Base-by-base conservation (phyloP, 139 green algal genomes). In the Chlamydomonas eustigma region DNA sequence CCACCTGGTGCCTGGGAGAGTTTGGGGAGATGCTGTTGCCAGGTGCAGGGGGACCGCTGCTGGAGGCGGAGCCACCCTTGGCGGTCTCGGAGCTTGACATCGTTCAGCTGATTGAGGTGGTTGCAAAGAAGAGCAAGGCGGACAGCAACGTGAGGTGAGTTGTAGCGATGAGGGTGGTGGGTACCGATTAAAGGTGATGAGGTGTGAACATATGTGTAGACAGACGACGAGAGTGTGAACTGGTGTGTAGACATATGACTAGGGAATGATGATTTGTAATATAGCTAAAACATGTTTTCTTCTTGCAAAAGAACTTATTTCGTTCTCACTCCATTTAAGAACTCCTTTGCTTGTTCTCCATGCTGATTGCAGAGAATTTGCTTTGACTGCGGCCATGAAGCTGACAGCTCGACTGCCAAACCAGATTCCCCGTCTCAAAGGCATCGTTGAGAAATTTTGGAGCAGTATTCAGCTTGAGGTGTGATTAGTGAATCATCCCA, bases 11-110 rank as follows among this genome's bases (percentile, higher is more conserved):
- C 66, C 74, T 97, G 2, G 95, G 95, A 64, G 95, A 94, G 86
- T 98, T 92, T 85, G 93, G 93, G 0, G 94, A 98, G 76, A 87
- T 94, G 85, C 88, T 98, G 76, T 66, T 93, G 50, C 44, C 81
- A 4, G 77, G 72, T 51, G n/a, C 67, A 64, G 80, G 37, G 12
- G 44, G 44, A 0, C 30, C 76, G n/a, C 75, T 92, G 80, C 83
- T 94, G 76, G 83, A 92, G 52, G 91, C 81, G 5, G 91, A 97
- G 81, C 38, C 83, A 39, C 32, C 81, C 2, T 37, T 91, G 52
- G 33, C 38, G n/a, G 37, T 84, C 6, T 77, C 68, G 30, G 83
- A 90, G 66, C 51, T 37, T 0, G 91, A 94, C 1, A 74, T 94
- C 33, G 83, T 93, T 51, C 36, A n/a, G 2, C 22, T 87, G 37